A percentile compares a stretch with the other conserved stretches of the same genome.
These are phyloP conservation scores for Nemania diffusa DNA, from an alignment of 2,329 filamentous ascomycete genomes.

Conservation along the genomic window DNA sequence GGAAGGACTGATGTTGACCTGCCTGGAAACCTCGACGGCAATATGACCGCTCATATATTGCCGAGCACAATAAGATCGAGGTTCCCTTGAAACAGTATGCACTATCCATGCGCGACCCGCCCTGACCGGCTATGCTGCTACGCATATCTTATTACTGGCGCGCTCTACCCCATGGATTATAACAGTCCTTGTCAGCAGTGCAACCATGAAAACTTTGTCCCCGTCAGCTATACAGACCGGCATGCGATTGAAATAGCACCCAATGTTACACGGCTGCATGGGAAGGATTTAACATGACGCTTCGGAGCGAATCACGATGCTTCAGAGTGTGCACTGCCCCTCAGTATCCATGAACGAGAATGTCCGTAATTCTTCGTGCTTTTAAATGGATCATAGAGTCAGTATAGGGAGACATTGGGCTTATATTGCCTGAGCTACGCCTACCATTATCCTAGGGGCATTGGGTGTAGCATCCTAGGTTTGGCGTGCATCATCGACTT, in stretches of 20 bases:
- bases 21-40: constrained; percentile 6
- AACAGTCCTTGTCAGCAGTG: constrained; percentile 23
- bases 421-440: constrained; percentile 1
- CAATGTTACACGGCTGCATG: constrained; percentile 33
- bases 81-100: constrained; percentile 11
- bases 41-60: constrained; percentile 6
- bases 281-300: constrained; percentile 19
- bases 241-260: constrained; percentile 24
- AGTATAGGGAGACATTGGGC: constrained; percentile 7
- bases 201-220: constrained; percentile 15
- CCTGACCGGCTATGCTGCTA: constrained; percentile 13
- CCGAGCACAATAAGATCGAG: constrained; percentile 14
- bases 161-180: constrained; percentile 15
- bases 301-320: constrained; percentile 30
- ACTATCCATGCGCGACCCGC: constrained; percentile 11
- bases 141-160: constrained; percentile 10
- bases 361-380: constrained; percentile 21
- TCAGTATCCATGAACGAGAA: constrained; percentile 22
- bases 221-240: constrained; percentile 19
- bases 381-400: constrained; percentile 11
- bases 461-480: constrained; percentile 15
- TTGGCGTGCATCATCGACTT: constrained; percentile 21
- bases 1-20: constrained; percentile 2
- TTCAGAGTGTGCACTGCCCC: constrained; percentile 26
- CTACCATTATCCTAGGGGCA: constrained; percentile 22